phyloP scores from a whole-genome alignment of 2,329 filamentous ascomycete genomes.

The Westerdykella aurantiaca region DNA sequence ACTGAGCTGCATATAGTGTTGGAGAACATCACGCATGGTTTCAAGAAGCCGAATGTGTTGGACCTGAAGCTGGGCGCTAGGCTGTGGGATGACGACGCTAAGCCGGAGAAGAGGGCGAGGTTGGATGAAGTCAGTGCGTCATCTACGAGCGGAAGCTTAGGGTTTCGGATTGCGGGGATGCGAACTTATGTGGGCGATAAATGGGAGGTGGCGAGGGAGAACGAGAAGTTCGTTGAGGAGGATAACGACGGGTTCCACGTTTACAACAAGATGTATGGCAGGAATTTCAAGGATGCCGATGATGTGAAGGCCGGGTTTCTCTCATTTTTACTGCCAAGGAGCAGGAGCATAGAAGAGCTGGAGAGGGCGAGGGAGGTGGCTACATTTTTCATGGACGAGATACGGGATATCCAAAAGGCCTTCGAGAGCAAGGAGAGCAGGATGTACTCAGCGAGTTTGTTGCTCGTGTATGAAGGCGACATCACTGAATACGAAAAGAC shows the following conservation, averaged over 20 bases:
- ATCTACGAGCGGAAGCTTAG: conserved; percentile 56
- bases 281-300: conserved; percentile 46
- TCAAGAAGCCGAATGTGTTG: conserved; percentile 78
- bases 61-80: conserved; percentile 86
- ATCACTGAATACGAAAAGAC: conserved; percentile 47
- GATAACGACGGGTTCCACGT: conserved; percentile 51
- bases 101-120: conserved; percentile 52
- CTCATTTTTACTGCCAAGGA: conserved; percentile 48
- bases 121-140: conserved; percentile 55
- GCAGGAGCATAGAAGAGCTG: conserved; percentile 18
- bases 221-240: conserved; percentile 30
- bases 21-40: conserved; percentile 76
- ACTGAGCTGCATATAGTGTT: conserved; percentile 79
- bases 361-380: conserved; percentile 45
- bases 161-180: conserved; percentile 62
- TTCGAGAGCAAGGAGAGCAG: conserved; percentile 59
- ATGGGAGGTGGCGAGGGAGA: conserved; percentile 16
- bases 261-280: conserved; percentile 63
- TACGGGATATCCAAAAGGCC: conserved; percentile 51
- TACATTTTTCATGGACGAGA: conserved; percentile 38
- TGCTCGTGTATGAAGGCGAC: conserved; percentile 64
- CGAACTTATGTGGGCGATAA: conserved; percentile 47
- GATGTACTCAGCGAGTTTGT: conserved; percentile 61
- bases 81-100: conserved; percentile 72
- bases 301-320: conserved; percentile 55